These are phyloP conservation scores for Botryotinia convoluta DNA, from an alignment of 2,329 filamentous ascomycete genomes.

Conservation along the genomic window DNA sequence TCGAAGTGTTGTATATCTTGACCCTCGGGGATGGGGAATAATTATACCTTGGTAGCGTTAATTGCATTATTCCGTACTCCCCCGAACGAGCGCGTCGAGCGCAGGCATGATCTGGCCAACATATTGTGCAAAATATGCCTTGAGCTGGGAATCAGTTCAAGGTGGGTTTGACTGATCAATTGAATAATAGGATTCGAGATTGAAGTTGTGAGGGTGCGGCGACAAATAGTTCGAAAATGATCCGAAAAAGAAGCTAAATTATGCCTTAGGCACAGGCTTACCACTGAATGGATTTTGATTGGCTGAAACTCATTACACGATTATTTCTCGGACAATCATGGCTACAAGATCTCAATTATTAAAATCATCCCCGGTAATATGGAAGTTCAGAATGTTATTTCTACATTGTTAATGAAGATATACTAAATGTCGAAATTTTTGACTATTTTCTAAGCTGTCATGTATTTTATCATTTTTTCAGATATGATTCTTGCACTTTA, in stretches of 20 bases:
- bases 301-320: conserved; percentile 7
- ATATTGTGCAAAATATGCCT: conserved; percentile 56
- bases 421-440: background rate
- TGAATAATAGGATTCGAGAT: conserved; percentile 34
- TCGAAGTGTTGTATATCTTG: conserved; percentile 32
- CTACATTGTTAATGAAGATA: background rate
- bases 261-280: conserved; percentile 20
- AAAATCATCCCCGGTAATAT: background rate
- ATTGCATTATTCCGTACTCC: conserved; percentile 70
- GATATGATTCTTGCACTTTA: too few relatives aligned
- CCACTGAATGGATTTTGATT: conserved; percentile 16
- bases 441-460: background rate
- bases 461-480: background rate
- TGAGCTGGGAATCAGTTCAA: conserved; percentile 36
- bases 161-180: conserved; percentile 33
- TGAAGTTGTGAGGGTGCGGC: conserved; percentile 27
- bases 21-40: conserved; percentile 10
- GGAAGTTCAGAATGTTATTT: background rate
- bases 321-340: conserved; percentile 15
- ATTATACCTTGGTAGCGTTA: conserved; percentile 71
- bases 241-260: conserved; percentile 21
- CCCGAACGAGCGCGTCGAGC: conserved; percentile 82
- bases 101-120: conserved; percentile 90
- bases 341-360: background rate
- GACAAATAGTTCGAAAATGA: conserved; percentile 19